Conservation (phyloP, 1,139 yeast species). For the Arxiozyma heterogenica region DNA sequence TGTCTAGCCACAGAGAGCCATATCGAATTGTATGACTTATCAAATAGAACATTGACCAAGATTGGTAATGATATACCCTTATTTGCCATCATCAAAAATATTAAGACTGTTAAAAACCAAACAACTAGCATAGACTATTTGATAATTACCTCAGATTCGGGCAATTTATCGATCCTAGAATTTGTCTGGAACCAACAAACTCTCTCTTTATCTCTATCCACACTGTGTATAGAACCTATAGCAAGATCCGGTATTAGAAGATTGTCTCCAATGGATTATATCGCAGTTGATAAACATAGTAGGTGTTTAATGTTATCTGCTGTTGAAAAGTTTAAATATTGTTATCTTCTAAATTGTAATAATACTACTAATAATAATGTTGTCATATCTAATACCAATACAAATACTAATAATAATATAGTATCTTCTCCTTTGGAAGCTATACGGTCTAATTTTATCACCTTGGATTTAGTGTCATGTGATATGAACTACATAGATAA, state of each 20-base stretch:
- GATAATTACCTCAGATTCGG: conserved; percentile 75
- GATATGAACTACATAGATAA: conserved; percentile 66
- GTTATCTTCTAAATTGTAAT: conserved; percentile 45
- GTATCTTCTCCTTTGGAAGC: conserved; percentile 68
- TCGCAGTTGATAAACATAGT: conserved; percentile 66
- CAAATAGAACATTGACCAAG: conserved; percentile 46
- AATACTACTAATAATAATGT: conserved; percentile 11
- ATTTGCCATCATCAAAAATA: conserved; percentile 33
- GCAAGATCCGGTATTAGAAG: conserved; percentile 71
- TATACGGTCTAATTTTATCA: conserved; percentile 42
- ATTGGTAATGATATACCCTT: conserved; percentile 14
- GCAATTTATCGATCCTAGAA: conserved; percentile 53
- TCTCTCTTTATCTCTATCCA: conserved; percentile 36
- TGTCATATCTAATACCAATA: conserved; percentile 4
- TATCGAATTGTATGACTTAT: conserved; percentile 34
- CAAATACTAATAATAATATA: conserved; percentile 32
- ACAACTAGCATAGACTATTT: conserved; percentile 28
- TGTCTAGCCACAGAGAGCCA: conserved; percentile 28
- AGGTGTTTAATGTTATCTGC: conserved; percentile 67
- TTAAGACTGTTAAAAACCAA: conserved; percentile 37
- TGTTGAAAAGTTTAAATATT: conserved; percentile 60
- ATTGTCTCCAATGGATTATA: conserved; percentile 64
- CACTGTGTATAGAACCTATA: conserved; percentile 50
- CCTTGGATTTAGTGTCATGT: conserved; percentile 48
- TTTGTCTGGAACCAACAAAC: conserved; percentile 22